These are phyloP conservation scores for Ilex asprella DNA, from an alignment of 257 asterid species.

Conservation along the genomic window DNA sequence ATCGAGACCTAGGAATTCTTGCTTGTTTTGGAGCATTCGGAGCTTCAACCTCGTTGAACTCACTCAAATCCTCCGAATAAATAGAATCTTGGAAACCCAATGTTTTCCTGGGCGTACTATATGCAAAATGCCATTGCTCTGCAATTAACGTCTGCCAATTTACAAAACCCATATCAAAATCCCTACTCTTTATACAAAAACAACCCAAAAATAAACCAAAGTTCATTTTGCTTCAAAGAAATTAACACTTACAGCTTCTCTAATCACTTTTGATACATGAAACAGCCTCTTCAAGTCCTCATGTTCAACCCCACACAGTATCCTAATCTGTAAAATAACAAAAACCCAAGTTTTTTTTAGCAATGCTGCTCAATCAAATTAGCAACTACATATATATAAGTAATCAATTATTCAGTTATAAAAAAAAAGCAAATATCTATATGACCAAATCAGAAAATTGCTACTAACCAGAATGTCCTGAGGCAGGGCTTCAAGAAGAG, in stretches of 20 bases:
- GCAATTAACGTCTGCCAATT: constrained; percentile 52
- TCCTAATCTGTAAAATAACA: constrained; percentile 36
- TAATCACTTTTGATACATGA: constrained; percentile 45
- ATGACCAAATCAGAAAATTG: not conserved
- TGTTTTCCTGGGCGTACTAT: constrained; percentile 55
- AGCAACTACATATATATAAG: too few relatives aligned
- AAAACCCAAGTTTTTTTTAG: not conserved
- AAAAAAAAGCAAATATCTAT: too few relatives aligned
- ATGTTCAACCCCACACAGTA: constrained; percentile 75
- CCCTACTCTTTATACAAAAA: not conserved
- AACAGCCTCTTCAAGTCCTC: constrained; percentile 68
- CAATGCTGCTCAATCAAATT: constrained; percentile 3
- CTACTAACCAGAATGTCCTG: constrained; percentile 37
- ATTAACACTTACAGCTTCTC: constrained; percentile 48
- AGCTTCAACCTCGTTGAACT: constrained; percentile 30
- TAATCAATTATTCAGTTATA: too few relatives aligned
- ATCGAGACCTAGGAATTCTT: constrained; percentile 32
- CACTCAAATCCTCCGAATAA: constrained; percentile 10
- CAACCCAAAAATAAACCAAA: not conserved
- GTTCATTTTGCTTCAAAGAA: not conserved
- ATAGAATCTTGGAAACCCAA: constrained; percentile 20
- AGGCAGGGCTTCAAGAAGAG: constrained; percentile 48
- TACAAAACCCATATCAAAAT: not conserved
- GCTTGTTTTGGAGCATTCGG: constrained; percentile 62
- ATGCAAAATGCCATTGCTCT: constrained; percentile 55